Base-by-base conservation (phyloP, 2,329 filamentous ascomycete species). In the Colletotrichum camelliae region DNA sequence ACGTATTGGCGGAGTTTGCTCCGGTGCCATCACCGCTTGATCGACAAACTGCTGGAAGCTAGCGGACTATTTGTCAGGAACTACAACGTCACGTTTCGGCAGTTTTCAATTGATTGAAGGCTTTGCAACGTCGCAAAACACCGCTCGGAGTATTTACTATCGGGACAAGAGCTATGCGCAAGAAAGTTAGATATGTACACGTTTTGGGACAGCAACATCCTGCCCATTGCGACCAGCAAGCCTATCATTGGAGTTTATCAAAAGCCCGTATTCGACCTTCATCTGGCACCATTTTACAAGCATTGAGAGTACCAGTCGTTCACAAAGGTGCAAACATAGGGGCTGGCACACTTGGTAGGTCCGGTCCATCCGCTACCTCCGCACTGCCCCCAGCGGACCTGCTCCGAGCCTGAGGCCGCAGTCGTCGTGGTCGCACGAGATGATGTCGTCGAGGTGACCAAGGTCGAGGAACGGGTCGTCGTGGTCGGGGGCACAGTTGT, bases 301-400 rank as follows among this genome's bases (percentile, higher is more conserved):
- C 79, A 80, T 74, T 79, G 78, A 67, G 77, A 78, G 77, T 79
- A 80, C 70, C 75, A 80, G 37, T 78, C 69, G n/a, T 79, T 79
- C 29, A 70, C 35, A 16, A 65, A 69, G 16, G 70, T 77, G 64
- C 79, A 80, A 8, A 64, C 72, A 10, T 67, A 77, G 15, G 76
- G 68, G 7, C 75, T 66, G 52, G 60, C 65, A 66, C 79, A 80
- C 18, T 55, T 69, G 37, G 77, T 79, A 2, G 79, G 61, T 1
- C 79, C 79, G 2, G 65, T 73, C 77, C 77, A 80, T 33, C 31
- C 35, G 12, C 4, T 66, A 2, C 79, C 79, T 29, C 79, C 79
- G 58, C 79, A 80, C 67, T 80, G 79, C 21, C 71, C 77, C 77
- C 76, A 80, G 12, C 62, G 76, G 15, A n/a, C 31, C 58, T 77